Percentiles rank a stretch among this genome's conserved stretches.
Evolutionary conservation across 805 yeast genomes (phyloP).

Genomic region (Saturnispora zaruensis): DNA sequence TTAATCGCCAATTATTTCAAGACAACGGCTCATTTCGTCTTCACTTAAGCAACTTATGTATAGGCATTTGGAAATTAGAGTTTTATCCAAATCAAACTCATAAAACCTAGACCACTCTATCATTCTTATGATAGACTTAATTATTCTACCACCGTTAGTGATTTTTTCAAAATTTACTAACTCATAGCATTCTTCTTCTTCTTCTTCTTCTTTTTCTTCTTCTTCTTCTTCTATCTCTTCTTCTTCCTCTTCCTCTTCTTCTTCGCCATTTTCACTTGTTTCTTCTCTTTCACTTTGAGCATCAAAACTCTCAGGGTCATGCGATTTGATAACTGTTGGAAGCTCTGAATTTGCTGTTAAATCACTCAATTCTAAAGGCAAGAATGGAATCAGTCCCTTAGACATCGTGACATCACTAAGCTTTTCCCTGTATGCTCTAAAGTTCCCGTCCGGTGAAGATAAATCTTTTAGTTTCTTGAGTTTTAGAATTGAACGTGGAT

Average conservation of each 20-base stretch:
- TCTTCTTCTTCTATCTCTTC: not conserved
- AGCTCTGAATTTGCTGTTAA: conserved; percentile 65
- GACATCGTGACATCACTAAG: conserved; percentile 48
- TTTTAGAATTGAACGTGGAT: conserved; percentile 61
- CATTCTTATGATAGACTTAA: conserved; percentile 66
- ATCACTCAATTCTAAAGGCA: conserved; percentile 80
- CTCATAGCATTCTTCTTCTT: conserved; percentile 24
- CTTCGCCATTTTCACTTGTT: conserved; percentile 8
- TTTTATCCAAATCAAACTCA: conserved; percentile 44
- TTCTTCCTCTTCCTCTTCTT: conserved; percentile 8
- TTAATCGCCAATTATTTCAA: conserved; percentile 14
- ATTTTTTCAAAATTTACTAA: conserved; percentile 73
- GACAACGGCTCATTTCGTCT: conserved; percentile 53
- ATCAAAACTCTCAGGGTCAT: conserved; percentile 6
- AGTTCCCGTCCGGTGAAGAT: conserved; percentile 69
- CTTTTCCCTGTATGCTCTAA: conserved; percentile 54
- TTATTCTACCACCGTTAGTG: conserved; percentile 65
- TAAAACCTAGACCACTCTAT: conserved; percentile 81
- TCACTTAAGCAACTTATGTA: conserved; percentile 68
- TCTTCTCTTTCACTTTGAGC: conserved; percentile 5
- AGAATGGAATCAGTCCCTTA: conserved; percentile 81
- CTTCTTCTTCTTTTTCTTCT: conserved; percentile 6
- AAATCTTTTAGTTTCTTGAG: conserved; percentile 62
- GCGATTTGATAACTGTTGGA: conserved; percentile 36
- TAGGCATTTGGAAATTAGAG: conserved; percentile 72